Evolutionary conservation across 345 rosid species (phyloP).

Genomic region (Salix udensis): DNA sequence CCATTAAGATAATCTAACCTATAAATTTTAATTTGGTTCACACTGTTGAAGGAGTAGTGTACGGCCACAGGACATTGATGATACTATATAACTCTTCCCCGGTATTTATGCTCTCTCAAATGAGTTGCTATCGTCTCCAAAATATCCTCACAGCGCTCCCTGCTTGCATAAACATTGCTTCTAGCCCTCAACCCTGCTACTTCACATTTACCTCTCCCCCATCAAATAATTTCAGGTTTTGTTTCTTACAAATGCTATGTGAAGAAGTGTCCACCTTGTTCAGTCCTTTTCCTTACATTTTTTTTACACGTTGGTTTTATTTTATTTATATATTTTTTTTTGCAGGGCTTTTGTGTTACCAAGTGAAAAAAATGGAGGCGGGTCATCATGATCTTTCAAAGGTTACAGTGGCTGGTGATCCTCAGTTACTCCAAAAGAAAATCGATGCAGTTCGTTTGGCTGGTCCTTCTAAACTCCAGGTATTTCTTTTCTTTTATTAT

Average conservation of each 20-base stretch:
- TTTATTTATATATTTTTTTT: not conserved
- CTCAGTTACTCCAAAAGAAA: slow-evolving; percentile 42
- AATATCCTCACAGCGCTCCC: not conserved
- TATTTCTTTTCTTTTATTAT: slow-evolving; percentile 8
- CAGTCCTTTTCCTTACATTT: no score
- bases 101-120: not conserved
- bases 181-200: not conserved
- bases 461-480: slow-evolving; percentile 83
- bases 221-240: not conserved
- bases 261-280: not conserved
- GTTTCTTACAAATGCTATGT: not conserved
- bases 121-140: not conserved
- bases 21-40: not conserved
- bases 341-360: not conserved
- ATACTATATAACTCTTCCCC: not conserved
- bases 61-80: not conserved
- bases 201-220: not conserved
- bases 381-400: slow-evolving; percentile 21
- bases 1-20: not conserved
- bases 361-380: slow-evolving; percentile 4
- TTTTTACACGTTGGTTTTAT: not conserved
- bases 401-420: slow-evolving; percentile 38
- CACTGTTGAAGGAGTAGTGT: not conserved
- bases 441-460: slow-evolving; percentile 50
- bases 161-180: no score